Evolutionary conservation across 805 yeast species (phyloP), one percentile per base, ranked within the genome.

Genomic region (Monosporozyma aerobia): DNA sequence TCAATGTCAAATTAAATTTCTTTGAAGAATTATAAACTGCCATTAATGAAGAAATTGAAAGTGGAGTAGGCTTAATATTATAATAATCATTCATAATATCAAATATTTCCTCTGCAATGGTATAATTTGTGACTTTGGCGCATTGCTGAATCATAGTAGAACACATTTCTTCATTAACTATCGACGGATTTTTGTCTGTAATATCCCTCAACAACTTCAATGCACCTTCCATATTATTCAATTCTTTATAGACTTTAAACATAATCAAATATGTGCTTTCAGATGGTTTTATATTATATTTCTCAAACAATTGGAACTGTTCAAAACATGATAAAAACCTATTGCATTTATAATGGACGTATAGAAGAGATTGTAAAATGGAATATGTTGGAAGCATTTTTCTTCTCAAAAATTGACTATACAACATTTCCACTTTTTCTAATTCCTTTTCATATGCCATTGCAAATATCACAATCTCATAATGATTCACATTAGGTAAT

Each of bases 381-480:
- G 62, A 55, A 40, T 57, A 58, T 1, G 73, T 69, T 1, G 88
- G 87, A 3, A 55, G 59, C 60, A 80, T 71, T 1, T 74, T 73
- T 51, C 82, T 69, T 50, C 70, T 65, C 5, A 69, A 47, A 32
- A 81, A 59, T 59, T 79, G 77, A n/a, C 68, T 54, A 66, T 73
- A 83, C 53, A 86, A 68, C 53, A 62, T 65, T 29, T 76, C 77
- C 10, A 78, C 81, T 62, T 74, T 77, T 41, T 64, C 73, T 43
- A 60, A 66, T 57, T 78, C 80, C 9, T 79, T 83, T 35, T 70
- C 63, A 4, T 61, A 56, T 0, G 87, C 82, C 54, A 86, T 68
- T 0, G 85, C 80, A 51, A 72, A 67, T 77, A 86, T 81, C 11
- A 83, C 81, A 16, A 80, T 75, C 3, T 77, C 73, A 62, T 85